Base-by-base conservation (phyloP, 768 basidiomycete species). In the Hypsizygus marmoreus region DNA sequence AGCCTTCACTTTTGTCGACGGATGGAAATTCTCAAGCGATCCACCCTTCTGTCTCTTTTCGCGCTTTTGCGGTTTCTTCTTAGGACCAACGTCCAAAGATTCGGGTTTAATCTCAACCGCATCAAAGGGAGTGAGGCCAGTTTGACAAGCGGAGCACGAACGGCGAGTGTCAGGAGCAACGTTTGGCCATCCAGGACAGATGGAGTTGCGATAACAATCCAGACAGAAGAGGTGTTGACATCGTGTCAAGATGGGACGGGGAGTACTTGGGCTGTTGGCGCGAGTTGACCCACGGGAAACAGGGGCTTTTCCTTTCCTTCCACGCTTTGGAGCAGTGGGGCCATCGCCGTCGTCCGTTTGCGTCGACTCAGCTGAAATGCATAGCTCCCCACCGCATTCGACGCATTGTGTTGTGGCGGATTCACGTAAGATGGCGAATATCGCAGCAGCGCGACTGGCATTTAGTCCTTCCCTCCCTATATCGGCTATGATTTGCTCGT, bases 211-310 rank as follows among this genome's bases (percentile, higher is more conserved):
- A 76, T 93, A 98, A 67, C 97, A 99, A 20, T 71, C 71, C 8
- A 85, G 57, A 68, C 97, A 99, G 66, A 90, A 97, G 23, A 98
- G 75, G 64, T 99, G 97, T 58, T 93, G 90, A 63, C 97, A 99
- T 50, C 88, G 82, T 10, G 97, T 97, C 60, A 99, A 67, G 41
- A 97, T 70, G 0, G 86, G 81, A 19, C 78, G 81, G 2, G 78
- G 76, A 2, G 66, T 67, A 37, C 75, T 71, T 3, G 90, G 90
- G 57, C 88, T 91, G 53, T 70, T 88, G 29, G 86, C 81, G 24
- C 90, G 80, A 30, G 91, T 91, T 1, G 85, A 75, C 1, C 72
- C 72, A n/a, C 88, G 82, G 32, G 88, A 90, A 14, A 71, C 47
- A 9, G 67, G 48, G 12, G 69, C 70, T 60, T 88, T 85, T 19